Evolutionary conservation across 345 rosid genomes (phyloP), one percentile per base, ranked within the genome.

Genomic region (Microthlaspi erraticum): DNA sequence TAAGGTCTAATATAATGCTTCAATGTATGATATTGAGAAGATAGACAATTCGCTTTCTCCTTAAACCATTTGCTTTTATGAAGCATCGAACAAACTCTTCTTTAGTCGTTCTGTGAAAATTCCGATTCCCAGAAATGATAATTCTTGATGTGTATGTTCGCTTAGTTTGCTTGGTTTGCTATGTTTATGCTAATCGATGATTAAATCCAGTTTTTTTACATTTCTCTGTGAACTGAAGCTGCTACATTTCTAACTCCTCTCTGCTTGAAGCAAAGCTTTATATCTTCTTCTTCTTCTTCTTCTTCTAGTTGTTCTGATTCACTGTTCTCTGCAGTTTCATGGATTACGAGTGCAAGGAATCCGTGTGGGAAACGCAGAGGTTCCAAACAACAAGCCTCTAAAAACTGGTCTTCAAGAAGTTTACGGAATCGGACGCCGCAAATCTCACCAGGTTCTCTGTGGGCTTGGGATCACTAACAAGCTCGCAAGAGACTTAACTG

Each of bases 281-380:
- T 8, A 12, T 11, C 36, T 23, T 50, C 2, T 26, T 26, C 29
- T 26, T 26, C 29, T 26, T 3, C 2, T 26, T 26, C n/a, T n/a
- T n/a, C n/a, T n/a, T n/a, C n/a, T n/a, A n/a, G n/a, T n/a, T 26
- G 29, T 26, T 5, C 41, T 53, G 44, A 50, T 37, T 8, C 10
- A 2, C 39, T 43, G 29, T 26, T 26, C 29, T 53, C 17, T 70
- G 64, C 51, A 88, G 95, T 62, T 79, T 36, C 74, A 62, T 60
- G 84, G 89, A 33, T 69, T 83, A 49, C 75, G 81, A 1, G 79
- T 82, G 6, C 83, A 75, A 55, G 79, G 91, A 48, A 85, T 81
- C 57, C 89, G 92, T 64, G 86, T 87, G 51, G 92, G 92, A 29
- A 84, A 83, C 31, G 85, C 84, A 19, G 89, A 87, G 81, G 85